A percentile compares a stretch with the other conserved stretches of the same genome.
Conservation (phyloP, 192 early-diverging fungal species). For the Helicostylum pulchrum region DNA sequence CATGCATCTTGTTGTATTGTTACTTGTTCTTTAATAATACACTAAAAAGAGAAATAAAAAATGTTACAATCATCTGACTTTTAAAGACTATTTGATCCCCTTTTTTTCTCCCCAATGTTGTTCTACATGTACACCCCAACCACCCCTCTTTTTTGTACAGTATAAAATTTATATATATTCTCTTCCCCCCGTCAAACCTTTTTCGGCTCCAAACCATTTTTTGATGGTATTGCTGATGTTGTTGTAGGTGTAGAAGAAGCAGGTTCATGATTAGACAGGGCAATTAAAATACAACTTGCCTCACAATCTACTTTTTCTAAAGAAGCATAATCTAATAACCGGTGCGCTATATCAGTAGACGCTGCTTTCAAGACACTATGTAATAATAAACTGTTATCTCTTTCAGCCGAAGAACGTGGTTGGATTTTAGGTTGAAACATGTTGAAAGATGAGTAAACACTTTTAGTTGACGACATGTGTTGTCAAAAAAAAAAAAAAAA, state of each 20-base stretch:
- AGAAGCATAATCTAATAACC: slow-evolving; percentile 25
- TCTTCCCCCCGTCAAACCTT: slow-evolving; percentile 12
- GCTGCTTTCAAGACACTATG: slow-evolving; percentile 3
- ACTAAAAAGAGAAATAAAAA: neutral
- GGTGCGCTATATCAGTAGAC: slow-evolving; percentile 9
- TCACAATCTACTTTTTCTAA: slow-evolving; percentile 34
- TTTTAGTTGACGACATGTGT: neutral
- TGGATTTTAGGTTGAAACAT: slow-evolving; percentile 19
- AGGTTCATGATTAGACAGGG: slow-evolving; percentile 28
- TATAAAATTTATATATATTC: neutral
- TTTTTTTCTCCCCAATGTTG: neutral
- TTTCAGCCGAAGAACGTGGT: slow-evolving; percentile 28
- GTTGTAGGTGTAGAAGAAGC: too few relatives aligned
- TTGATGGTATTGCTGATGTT: too few relatives aligned
- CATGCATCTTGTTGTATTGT: neutral
- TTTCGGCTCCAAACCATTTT: neutral
- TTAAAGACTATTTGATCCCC: slow-evolving; percentile 8
- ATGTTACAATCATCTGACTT: slow-evolving; percentile 10
- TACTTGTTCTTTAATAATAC: slow-evolving; percentile 2
- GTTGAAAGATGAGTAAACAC: neutral
- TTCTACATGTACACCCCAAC: too few relatives aligned
- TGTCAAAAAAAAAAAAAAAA: slow-evolving; percentile 9
- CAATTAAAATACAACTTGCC: slow-evolving; percentile 34
- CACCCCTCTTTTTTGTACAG: too few relatives aligned
- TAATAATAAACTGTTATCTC: slow-evolving; percentile 18